Conservation (phyloP, 768 basidiomycete species). For the Pholiota microspora region DNA sequence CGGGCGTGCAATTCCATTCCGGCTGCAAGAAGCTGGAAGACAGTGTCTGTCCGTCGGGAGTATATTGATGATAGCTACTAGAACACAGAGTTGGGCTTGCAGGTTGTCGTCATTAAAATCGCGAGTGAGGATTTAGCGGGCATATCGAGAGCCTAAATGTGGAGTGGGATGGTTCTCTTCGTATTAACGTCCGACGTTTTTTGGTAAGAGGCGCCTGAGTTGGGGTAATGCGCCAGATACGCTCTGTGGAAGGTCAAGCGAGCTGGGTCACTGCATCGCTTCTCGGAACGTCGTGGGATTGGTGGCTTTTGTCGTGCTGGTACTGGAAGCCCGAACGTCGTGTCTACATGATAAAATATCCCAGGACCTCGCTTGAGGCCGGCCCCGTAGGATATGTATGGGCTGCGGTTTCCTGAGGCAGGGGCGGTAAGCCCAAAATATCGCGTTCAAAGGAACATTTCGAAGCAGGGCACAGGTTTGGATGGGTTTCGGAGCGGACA, state of each 20-base stretch:
- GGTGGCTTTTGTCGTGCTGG: neutral
- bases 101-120: neutral
- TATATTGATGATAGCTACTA: neutral
- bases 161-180: neutral
- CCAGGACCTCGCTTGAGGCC: neutral
- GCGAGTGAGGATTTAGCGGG: neutral
- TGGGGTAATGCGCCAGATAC: neutral
- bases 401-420: neutral
- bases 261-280: neutral
- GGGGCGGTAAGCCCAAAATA: neutral
- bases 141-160: neutral
- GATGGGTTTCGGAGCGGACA: neutral
- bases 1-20: conserved; percentile 12
- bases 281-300: neutral
- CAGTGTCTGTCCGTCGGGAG: neutral
- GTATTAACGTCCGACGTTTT: neutral
- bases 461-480: neutral
- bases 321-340: neutral
- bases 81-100: neutral
- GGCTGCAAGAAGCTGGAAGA: conserved; percentile 5
- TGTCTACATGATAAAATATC: neutral
- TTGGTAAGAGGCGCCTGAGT: neutral
- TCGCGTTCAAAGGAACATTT: neutral
- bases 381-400: neutral
- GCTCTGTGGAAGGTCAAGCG: neutral